Conservation (phyloP, 305 asterid species). For the Fraxinus baroniana region DNA sequence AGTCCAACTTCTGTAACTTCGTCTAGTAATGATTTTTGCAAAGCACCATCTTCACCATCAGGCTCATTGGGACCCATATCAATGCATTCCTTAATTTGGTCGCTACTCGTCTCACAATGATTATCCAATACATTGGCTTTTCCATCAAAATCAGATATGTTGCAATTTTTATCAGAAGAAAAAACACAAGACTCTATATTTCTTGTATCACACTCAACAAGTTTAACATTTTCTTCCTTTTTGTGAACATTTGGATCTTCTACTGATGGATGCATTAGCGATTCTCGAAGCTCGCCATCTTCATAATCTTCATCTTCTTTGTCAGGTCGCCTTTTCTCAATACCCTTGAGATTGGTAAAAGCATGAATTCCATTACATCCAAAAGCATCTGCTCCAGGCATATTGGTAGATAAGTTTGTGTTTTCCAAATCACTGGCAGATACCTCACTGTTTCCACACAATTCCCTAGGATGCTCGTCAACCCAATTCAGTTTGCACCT, state of each 20-base stretch:
- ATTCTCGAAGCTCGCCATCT: slow-evolving; percentile 88
- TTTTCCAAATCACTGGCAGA: slow-evolving; percentile 48
- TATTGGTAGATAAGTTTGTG: slow-evolving; percentile 39
- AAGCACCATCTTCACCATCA: slow-evolving; percentile 27
- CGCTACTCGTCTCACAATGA: slow-evolving; percentile 29
- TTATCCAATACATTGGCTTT: slow-evolving; percentile 27
- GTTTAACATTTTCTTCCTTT: slow-evolving; percentile 24
- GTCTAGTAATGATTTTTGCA: slow-evolving; percentile 29
- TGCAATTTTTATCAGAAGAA: slow-evolving; percentile 25
- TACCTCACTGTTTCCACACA: slow-evolving; percentile 32
- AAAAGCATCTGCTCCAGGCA: slow-evolving; percentile 46
- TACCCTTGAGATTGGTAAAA: slow-evolving; percentile 25
- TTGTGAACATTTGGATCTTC: slow-evolving; percentile 34
- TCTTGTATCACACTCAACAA: slow-evolving; percentile 26
- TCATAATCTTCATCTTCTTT: slow-evolving; percentile 75
- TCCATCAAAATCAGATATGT: slow-evolving; percentile 27
- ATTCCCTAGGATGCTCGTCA: slow-evolving; percentile 31
- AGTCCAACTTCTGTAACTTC: slow-evolving; percentile 30
- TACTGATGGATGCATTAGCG: slow-evolving; percentile 28
- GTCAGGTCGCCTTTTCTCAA: slow-evolving; percentile 24
- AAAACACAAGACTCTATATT: slow-evolving; percentile 29
- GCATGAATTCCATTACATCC: slow-evolving; percentile 49
- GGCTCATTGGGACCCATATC: slow-evolving; percentile 28
- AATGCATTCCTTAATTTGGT: slow-evolving; percentile 31
- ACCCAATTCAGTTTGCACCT: slow-evolving; percentile 24